Conservation (phyloP, 2,329 filamentous ascomycete species). For the Aureobasidium sp. region DNA sequence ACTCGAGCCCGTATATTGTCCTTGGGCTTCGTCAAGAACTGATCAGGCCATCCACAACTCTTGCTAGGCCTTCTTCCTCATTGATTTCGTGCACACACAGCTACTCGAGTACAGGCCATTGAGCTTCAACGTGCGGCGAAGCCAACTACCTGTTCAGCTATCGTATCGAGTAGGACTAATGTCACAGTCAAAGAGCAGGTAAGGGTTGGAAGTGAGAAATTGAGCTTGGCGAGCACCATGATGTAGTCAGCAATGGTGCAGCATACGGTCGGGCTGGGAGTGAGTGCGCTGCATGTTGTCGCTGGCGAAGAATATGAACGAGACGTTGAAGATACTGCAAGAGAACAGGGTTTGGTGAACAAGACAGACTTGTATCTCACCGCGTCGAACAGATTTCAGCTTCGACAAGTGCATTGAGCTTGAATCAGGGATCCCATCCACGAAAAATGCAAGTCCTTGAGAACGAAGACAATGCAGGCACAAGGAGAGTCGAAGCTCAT, state of each 20-base stretch:
- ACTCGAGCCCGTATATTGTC: slow-evolving; percentile 45
- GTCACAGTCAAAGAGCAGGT: slow-evolving; percentile 88
- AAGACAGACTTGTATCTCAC: neutral
- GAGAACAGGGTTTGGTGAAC: neutral
- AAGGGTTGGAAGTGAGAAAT: slow-evolving; percentile 70
- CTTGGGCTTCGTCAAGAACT: too few species aligned
- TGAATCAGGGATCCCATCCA: neutral
- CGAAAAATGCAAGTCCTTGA: neutral
- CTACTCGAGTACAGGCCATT: slow-evolving; percentile 19
- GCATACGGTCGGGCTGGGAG: slow-evolving; percentile 62
- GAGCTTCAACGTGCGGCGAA: slow-evolving; percentile 49
- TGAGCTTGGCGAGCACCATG: slow-evolving; percentile 68
- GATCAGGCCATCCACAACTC: too few species aligned
- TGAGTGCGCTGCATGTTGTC: slow-evolving; percentile 66
- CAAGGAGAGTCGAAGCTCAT: neutral
- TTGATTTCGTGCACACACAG: too few species aligned
- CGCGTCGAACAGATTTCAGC: too few species aligned
- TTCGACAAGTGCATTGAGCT: neutral
- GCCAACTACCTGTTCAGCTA: slow-evolving; percentile 69
- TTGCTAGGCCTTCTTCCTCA: too few species aligned
- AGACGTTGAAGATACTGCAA: neutral
- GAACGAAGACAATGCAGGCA: neutral
- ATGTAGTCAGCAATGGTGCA: slow-evolving; percentile 76
- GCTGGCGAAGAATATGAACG: slow-evolving; percentile 57
- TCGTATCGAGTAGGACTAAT: slow-evolving; percentile 48